phyloP scores from a whole-genome alignment of 768 basidiomycete genomes.

The Phylloporus sp. region DNA sequence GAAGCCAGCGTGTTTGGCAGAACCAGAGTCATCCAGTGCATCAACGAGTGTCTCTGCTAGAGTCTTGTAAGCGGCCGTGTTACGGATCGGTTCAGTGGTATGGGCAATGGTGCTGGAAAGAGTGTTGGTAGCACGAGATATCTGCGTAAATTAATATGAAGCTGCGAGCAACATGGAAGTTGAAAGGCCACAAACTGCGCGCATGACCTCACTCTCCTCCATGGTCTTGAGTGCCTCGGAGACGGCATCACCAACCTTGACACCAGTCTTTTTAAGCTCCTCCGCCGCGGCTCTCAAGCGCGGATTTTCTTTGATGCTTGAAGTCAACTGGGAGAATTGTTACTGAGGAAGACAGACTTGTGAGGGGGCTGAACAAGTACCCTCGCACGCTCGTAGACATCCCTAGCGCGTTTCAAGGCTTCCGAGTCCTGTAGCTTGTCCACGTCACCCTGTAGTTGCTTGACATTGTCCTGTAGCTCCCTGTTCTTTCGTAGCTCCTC shows the following conservation, averaged over 20 bases:
- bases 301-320: constrained; percentile 96
- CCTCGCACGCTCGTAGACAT: constrained; percentile 91
- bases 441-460: constrained; percentile 96
- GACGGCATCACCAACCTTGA: constrained; percentile 93
- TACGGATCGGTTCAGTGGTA: constrained; percentile 95
- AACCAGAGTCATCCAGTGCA: constrained; percentile 90
- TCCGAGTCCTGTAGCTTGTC: constrained; percentile 97
- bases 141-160: constrained; percentile 39
- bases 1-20: constrained; percentile 92
- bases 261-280: constrained; percentile 83
- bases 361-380: constrained; percentile 45
- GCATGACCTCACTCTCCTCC: constrained; percentile 93
- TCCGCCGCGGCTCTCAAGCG: constrained; percentile 87
- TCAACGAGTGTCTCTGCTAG: constrained; percentile 87
- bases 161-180: not conserved
- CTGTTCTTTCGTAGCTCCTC: constrained; percentile 93
- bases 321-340: constrained; percentile 61
- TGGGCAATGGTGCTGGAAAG: constrained; percentile 82
- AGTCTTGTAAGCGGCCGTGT: constrained; percentile 91
- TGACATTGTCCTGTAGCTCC: constrained; percentile 94
- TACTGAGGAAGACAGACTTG: constrained; percentile 1
- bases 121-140: constrained; percentile 80
- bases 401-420: constrained; percentile 87
- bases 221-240: constrained; percentile 86
- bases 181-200: constrained; percentile 54